A percentile compares a stretch with the other conserved stretches of the same genome.
Conservation (phyloP, 1,284 basidiomycete genomes). For the Megacollybia platyphylla region DNA sequence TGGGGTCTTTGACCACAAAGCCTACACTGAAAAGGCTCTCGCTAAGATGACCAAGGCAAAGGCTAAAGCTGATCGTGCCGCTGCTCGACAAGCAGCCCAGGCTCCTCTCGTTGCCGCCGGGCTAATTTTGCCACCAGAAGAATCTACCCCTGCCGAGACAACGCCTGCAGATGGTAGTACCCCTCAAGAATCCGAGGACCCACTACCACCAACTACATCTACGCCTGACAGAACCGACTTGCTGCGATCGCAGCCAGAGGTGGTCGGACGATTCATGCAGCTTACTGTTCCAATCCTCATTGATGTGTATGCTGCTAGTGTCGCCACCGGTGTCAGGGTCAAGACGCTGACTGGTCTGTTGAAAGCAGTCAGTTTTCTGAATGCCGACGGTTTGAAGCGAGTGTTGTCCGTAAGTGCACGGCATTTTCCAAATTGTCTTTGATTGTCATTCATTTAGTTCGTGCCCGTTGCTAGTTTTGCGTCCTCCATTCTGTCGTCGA, state of each 20-base stretch:
- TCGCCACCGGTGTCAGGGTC: constrained; percentile 72
- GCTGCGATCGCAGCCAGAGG: constrained; percentile 58
- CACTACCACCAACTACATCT: constrained; percentile 20
- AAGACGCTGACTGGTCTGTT: constrained; percentile 80
- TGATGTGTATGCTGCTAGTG: constrained; percentile 92
- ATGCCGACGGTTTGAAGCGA: constrained; percentile 60
- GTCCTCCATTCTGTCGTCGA: constrained; percentile 83
- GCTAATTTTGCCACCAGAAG: constrained; percentile 15
- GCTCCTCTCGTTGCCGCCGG: constrained; percentile 15
- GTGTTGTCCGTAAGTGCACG: constrained; percentile 52
- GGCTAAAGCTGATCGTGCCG: constrained; percentile 63
- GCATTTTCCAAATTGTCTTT: not conserved
- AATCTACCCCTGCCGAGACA: constrained; percentile 15
- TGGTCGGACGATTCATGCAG: constrained; percentile 77
- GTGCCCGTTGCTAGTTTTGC: constrained; percentile 89
- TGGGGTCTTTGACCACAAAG: constrained; percentile 87
- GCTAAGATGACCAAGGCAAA: constrained; percentile 62
- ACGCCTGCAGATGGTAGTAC: constrained; percentile 10
- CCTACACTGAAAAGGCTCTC: constrained; percentile 81
- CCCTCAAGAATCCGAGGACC: constrained; percentile 1
- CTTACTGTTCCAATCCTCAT: constrained; percentile 85
- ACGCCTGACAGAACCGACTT: constrained; percentile 49
- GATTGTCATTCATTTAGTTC: constrained; percentile 30
- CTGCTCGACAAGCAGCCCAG: constrained; percentile 41
- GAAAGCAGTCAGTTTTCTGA: constrained; percentile 83